Conservation (phyloP, 768 basidiomycete genomes). For the Cubamyces sp. region DNA sequence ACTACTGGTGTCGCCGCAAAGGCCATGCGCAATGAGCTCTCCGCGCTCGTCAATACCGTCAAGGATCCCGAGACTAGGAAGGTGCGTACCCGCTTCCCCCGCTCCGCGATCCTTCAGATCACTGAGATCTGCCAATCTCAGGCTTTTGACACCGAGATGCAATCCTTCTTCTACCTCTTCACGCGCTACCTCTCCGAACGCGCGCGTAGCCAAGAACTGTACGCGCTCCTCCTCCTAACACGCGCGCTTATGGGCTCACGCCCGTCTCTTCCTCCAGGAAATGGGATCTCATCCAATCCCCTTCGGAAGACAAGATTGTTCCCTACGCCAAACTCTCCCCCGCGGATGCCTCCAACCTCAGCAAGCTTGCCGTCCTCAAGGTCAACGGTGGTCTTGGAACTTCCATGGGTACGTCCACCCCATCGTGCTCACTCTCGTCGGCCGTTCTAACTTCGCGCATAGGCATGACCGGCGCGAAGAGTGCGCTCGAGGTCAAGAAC, state of each 20-base stretch:
- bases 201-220: conserved; percentile 80
- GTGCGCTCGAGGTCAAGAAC: conserved; percentile 93
- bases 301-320: conserved; percentile 83
- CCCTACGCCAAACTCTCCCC: conserved; percentile 76
- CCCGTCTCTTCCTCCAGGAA: conserved; percentile 24
- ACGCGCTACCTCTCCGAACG: conserved; percentile 75
- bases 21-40: conserved; percentile 98
- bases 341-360: conserved; percentile 64
- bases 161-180: conserved; percentile 94
- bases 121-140: conserved; percentile 36
- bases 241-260: conserved; percentile 4
- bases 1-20: conserved; percentile 73
- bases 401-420: conserved; percentile 68
- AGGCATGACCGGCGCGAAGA: conserved; percentile 89
- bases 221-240: conserved; percentile 35
- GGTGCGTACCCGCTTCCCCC: conserved; percentile 47
- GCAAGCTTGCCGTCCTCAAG: conserved; percentile 95
- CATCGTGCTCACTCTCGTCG: not conserved
- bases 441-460: conserved; percentile 8
- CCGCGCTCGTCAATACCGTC: conserved; percentile 87
- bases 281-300: conserved; percentile 69
- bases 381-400: conserved; percentile 94
- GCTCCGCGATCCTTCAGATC: not conserved
- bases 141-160: conserved; percentile 96
- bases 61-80: conserved; percentile 80